These are phyloP conservation scores for Ophiostoma australiae DNA, from an alignment of 2,329 filamentous ascomycete species.

Conservation along the genomic window DNA sequence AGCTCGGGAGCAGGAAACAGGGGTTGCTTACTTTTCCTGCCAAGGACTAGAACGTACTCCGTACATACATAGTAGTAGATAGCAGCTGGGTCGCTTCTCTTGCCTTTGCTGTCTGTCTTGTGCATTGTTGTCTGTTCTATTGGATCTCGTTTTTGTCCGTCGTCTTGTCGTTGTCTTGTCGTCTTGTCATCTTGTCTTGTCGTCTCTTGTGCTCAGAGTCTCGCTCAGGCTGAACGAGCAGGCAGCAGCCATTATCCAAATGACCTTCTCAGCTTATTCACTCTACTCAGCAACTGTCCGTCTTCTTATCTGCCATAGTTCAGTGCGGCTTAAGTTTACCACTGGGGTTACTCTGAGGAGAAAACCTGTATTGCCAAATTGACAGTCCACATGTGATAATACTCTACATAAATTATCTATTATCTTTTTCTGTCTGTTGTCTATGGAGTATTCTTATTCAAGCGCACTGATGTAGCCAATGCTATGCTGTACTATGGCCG, in stretches of 20 bases:
- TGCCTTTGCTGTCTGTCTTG: neutral
- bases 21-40: neutral
- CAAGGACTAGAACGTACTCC: neutral
- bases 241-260: neutral
- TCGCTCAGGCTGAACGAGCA: neutral
- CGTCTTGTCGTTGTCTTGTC: neutral
- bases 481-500: neutral
- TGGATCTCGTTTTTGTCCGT: neutral
- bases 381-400: neutral
- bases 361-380: constrained; percentile 1
- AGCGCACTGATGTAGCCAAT: neutral
- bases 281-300: too few species aligned
- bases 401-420: neutral
- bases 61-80: neutral
- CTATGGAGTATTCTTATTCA: neutral
- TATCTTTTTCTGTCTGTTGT: neutral
- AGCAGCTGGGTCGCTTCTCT: neutral
- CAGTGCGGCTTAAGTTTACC: neutral
- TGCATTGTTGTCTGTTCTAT: neutral
- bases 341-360: neutral
- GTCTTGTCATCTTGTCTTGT: neutral
- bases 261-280: neutral
- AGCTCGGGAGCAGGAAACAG: constrained; percentile 12
- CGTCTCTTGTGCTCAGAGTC: too few species aligned
- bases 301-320: neutral